Conservation (phyloP, 345 rosid species). For the Bruguiera sexangula region DNA sequence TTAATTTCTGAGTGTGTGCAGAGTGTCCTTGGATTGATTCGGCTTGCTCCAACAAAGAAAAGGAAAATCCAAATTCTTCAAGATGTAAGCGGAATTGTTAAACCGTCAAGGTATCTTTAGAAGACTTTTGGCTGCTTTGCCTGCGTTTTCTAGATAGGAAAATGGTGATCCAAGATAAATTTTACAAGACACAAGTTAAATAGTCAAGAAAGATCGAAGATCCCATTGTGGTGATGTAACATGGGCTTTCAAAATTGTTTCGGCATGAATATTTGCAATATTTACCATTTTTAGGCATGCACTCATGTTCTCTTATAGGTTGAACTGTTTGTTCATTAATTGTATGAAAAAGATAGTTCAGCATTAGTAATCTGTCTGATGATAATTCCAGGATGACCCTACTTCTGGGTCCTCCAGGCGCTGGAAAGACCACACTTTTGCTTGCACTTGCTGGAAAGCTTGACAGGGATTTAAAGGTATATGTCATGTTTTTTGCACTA, state of each 20-base stretch:
- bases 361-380: background rate
- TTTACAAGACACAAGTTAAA: too few relatives aligned
- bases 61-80: constrained; percentile 67
- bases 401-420: constrained; percentile 83
- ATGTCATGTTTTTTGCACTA: constrained; percentile 1
- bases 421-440: constrained; percentile 84
- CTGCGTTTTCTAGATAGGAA: too few relatives aligned
- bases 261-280: too few relatives aligned
- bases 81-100: constrained; percentile 62
- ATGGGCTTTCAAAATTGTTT: too few relatives aligned
- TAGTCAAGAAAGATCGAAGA: too few relatives aligned
- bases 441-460: constrained; percentile 76
- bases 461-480: constrained; percentile 55
- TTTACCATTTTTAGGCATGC: background rate
- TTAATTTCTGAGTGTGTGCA: constrained; percentile 7
- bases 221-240: too few relatives aligned
- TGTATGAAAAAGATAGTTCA: too few relatives aligned
- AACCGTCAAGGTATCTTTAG: constrained; percentile 69
- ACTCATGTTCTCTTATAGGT: background rate
- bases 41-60: constrained; percentile 68
- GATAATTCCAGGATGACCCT: constrained; percentile 64
- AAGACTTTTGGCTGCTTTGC: background rate
- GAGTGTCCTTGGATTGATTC: constrained; percentile 51
- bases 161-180: too few relatives aligned
- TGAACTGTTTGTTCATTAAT: too few relatives aligned